These are phyloP conservation scores for Boletus reticulatus DNA, from an alignment of 768 basidiomycete species.

Conservation along the genomic window DNA sequence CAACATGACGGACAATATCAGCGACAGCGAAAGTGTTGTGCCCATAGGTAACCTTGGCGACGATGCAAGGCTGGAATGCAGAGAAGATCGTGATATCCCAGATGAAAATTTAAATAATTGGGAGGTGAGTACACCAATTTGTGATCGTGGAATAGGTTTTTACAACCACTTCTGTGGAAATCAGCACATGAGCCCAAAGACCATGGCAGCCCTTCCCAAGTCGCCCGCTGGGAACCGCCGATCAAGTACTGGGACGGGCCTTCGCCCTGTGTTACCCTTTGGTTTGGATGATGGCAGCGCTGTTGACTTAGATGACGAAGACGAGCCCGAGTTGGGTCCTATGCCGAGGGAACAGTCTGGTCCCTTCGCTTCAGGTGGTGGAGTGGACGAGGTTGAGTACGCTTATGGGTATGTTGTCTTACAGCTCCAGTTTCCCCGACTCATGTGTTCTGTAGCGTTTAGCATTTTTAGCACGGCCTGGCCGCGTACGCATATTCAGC, in stretches of 20 bases:
- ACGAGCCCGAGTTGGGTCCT: constrained; percentile 69
- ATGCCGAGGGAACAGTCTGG: constrained; percentile 70
- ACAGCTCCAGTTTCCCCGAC: not conserved
- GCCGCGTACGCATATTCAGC: no score
- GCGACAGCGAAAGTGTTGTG: constrained; percentile 91
- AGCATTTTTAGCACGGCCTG: not conserved
- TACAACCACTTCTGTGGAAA: not conserved
- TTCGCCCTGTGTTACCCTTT: constrained; percentile 78
- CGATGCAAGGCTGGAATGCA: constrained; percentile 64
- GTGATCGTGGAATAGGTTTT: not conserved
- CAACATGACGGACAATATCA: constrained; percentile 83
- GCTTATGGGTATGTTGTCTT: constrained; percentile 67
- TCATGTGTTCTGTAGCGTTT: constrained; percentile 25
- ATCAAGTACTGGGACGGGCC: constrained; percentile 78
- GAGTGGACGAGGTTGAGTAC: constrained; percentile 89
- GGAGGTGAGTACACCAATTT: constrained; percentile 63
- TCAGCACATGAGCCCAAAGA: constrained; percentile 95
- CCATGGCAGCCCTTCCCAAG: constrained; percentile 89
- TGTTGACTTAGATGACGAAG: constrained; percentile 66
- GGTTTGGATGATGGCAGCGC: constrained; percentile 77
- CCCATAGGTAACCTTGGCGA: constrained; percentile 88
- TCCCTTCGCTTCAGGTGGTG: constrained; percentile 75
- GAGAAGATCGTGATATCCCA: constrained; percentile 58
- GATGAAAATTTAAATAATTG: constrained; percentile 92
- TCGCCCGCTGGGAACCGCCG: constrained; percentile 82